A percentile compares a stretch with the other conserved stretches of the same genome.
These are phyloP conservation scores for Neoascochyta sp. DNA, from an alignment of 2,329 filamentous ascomycete species.

Conservation along the genomic window DNA sequence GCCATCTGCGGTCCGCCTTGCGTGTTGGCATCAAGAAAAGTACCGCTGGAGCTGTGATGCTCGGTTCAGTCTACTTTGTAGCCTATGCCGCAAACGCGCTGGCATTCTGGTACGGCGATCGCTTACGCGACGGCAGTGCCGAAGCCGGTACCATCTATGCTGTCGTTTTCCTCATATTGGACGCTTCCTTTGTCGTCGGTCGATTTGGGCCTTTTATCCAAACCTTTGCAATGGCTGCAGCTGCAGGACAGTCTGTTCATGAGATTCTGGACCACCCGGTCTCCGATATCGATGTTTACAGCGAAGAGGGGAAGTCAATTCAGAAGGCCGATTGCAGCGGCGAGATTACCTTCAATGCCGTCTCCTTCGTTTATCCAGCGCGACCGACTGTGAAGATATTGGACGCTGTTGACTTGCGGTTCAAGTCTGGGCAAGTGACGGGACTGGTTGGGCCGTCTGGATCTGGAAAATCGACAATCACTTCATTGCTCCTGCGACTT, in stretches of 20 bases:
- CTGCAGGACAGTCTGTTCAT: constrained; percentile 47
- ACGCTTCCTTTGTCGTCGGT: constrained; percentile 61
- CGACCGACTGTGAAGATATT: constrained; percentile 42
- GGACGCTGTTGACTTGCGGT: constrained; percentile 34
- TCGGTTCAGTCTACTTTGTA: constrained; percentile 45
- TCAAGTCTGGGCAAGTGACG: constrained; percentile 42
- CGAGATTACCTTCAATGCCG: constrained; percentile 36
- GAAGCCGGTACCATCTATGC: constrained; percentile 57
- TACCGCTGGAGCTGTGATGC: constrained; percentile 40
- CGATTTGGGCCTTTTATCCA: constrained; percentile 61
- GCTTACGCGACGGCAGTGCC: constrained; percentile 21
- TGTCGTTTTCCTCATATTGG: constrained; percentile 61
- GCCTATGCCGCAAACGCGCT: constrained; percentile 46
- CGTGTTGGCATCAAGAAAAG: constrained; percentile 42
- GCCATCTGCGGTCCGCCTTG: constrained; percentile 33
- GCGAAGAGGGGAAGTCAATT: constrained; percentile 21
- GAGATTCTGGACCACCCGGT: constrained; percentile 43
- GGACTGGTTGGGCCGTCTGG: constrained; percentile 47
- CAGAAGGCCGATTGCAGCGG: constrained; percentile 18
- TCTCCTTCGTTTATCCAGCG: constrained; percentile 46
- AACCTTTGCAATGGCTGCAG: constrained; percentile 52
- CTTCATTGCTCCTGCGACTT: constrained; percentile 42
- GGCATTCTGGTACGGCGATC: constrained; percentile 45
- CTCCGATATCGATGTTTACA: constrained; percentile 40
- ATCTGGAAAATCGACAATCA: constrained; percentile 45